These are phyloP conservation scores for Daedaleopsis sinensis DNA, from an alignment of 768 basidiomycete species.

Conservation along the genomic window DNA sequence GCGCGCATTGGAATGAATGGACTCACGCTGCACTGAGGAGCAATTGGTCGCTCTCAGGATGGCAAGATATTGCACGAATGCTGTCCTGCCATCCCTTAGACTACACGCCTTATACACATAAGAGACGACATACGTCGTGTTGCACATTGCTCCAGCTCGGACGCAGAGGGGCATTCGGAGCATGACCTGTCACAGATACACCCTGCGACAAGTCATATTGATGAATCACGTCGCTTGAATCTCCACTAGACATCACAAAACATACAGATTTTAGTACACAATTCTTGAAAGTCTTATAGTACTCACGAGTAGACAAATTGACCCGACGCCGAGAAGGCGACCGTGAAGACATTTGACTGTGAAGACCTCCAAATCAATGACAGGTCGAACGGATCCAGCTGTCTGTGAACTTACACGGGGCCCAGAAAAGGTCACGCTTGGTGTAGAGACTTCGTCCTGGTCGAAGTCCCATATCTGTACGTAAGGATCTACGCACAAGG, in stretches of 20 bases:
- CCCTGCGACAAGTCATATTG: constrained; percentile 29
- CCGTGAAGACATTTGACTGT: constrained; percentile 71
- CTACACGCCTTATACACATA: neutral
- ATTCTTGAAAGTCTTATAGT: constrained; percentile 5
- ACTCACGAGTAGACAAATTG: constrained; percentile 66
- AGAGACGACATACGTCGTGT: constrained; percentile 26
- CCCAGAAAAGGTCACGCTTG: constrained; percentile 32
- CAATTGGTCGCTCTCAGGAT: constrained; percentile 67
- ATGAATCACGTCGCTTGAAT: constrained; percentile 24
- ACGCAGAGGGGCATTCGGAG: neutral
- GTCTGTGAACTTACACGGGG: constrained; percentile 27
- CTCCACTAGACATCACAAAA: constrained; percentile 26
- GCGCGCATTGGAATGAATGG: neutral
- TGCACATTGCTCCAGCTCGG: constrained; percentile 15
- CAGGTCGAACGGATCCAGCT: neutral
- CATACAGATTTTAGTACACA: neutral
- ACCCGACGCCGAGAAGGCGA: constrained; percentile 72
- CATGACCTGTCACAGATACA: neutral
- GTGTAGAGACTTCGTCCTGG: constrained; percentile 30
- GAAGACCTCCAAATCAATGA: neutral
- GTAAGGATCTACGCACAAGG: constrained; percentile 30
- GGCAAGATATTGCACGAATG: constrained; percentile 65
- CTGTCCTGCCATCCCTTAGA: constrained; percentile 48
- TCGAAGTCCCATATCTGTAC: constrained; percentile 41
- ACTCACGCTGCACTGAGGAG: constrained; percentile 70